Conservation (phyloP, 257 asterid genomes). For the Solanum paucissectum region DNA sequence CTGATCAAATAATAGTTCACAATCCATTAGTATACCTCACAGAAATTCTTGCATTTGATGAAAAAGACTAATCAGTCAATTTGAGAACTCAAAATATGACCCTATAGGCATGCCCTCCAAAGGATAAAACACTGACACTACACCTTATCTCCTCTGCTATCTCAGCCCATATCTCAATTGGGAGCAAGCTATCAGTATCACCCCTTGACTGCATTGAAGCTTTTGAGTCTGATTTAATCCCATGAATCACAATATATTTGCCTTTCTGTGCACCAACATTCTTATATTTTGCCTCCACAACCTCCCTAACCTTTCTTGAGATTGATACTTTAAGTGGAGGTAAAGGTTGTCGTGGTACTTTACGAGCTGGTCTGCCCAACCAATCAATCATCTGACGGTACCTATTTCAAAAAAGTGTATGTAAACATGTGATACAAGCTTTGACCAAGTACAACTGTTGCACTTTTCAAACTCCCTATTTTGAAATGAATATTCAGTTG, state of each 20-base stretch:
- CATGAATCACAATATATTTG: constrained; percentile 73
- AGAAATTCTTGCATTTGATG: not conserved
- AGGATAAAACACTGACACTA: not conserved
- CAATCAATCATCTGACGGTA: constrained; percentile 68
- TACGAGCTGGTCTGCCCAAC: constrained; percentile 63
- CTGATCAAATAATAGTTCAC: constrained; percentile 21
- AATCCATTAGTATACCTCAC: not conserved
- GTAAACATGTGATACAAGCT: not conserved
- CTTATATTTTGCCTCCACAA: constrained; percentile 63
- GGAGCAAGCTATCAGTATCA: constrained; percentile 81
- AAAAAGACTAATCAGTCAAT: not conserved
- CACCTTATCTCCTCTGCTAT: constrained; percentile 61
- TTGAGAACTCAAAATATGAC: not conserved
- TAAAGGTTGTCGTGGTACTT: constrained; percentile 53
- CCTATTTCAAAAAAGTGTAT: constrained; percentile 20
- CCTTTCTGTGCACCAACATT: constrained; percentile 63
- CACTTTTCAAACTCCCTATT: not conserved
- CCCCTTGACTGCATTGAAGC: constrained; percentile 90
- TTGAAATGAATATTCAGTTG: not conserved
- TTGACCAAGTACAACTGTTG: not conserved
- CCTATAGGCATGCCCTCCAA: not conserved
- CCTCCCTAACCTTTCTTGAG: constrained; percentile 67
- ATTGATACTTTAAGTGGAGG: constrained; percentile 61
- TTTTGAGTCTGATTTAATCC: constrained; percentile 79
- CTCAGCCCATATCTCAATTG: constrained; percentile 69